Evolutionary conservation across 2,329 filamentous ascomycete species (phyloP).

Genomic region (Diaporthe ampelina): DNA sequence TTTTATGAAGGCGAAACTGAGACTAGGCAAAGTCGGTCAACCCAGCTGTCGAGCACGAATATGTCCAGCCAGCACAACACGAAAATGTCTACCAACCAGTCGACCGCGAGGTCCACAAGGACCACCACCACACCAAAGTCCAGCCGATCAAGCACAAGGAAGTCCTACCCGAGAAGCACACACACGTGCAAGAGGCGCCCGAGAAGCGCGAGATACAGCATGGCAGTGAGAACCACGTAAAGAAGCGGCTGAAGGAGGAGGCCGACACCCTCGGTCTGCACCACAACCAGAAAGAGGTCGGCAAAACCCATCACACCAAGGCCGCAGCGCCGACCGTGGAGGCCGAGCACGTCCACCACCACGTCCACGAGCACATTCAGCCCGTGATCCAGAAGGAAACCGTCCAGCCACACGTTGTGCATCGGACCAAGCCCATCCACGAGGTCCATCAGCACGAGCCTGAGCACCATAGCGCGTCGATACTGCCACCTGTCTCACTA

Average conservation of each 20-base stretch:
- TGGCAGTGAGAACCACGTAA: neutral
- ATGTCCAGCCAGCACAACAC: neutral
- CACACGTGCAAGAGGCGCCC: neutral
- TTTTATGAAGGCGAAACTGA: neutral
- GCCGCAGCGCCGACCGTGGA: slow-evolving; percentile 63
- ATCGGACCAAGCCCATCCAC: slow-evolving; percentile 80
- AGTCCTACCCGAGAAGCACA: neutral
- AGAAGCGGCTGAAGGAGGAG: neutral
- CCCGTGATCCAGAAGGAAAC: slow-evolving; percentile 79
- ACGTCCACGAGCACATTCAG: slow-evolving; percentile 77
- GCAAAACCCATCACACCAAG: slow-evolving; percentile 60
- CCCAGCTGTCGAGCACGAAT: neutral
- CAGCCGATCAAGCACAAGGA: neutral
- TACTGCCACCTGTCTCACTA: slow-evolving; percentile 74
- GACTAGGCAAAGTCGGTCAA: neutral
- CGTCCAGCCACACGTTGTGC: slow-evolving; percentile 76
- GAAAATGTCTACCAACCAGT: neutral
- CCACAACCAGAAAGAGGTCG: neutral
- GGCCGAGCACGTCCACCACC: slow-evolving; percentile 64
- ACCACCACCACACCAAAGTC: neutral
- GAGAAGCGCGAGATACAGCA: neutral
- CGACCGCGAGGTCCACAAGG: neutral
- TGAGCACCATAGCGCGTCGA: slow-evolving; percentile 75
- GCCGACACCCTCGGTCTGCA: neutral
- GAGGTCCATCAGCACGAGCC: slow-evolving; percentile 74